Conservation (phyloP, 495 filamentous ascomycete genomes). For the Trichoderma virens region DNA sequence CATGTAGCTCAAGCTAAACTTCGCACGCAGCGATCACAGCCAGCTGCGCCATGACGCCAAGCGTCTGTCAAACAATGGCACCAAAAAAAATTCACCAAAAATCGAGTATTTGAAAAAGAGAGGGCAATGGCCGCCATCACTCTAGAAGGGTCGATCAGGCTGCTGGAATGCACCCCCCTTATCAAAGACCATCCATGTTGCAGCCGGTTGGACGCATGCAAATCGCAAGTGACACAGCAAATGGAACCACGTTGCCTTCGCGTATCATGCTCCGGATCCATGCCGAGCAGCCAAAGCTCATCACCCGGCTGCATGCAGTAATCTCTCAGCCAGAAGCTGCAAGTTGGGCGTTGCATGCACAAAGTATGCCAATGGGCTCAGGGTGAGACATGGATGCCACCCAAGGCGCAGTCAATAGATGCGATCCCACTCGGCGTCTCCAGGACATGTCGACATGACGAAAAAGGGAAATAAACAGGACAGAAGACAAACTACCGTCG, state of each 20-base stretch:
- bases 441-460: background rate
- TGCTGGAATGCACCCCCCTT: background rate
- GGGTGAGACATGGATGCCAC: background rate
- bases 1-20: background rate
- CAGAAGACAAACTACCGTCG: background rate
- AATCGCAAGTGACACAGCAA: slow-evolving; percentile 1
- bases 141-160: slow-evolving; percentile 1
- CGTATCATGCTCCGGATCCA: background rate
- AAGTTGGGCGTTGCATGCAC: background rate
- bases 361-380: background rate
- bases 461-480: background rate
- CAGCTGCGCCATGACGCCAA: background rate
- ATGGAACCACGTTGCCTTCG: slow-evolving; percentile 6
- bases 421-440: background rate
- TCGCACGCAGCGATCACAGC: background rate
- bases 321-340: background rate
- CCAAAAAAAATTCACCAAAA: no score
- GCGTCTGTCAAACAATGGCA: background rate
- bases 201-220: slow-evolving; percentile 1
- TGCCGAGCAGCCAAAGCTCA: background rate
- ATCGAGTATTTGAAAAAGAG: no score
- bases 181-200: background rate
- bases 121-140: no score
- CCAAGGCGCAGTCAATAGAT: background rate
- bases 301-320: background rate